A percentile compares a stretch with the other conserved stretches of the same genome.
Conservation (phyloP, 2,329 filamentous ascomycete genomes). For the Tothia fuscella region DNA sequence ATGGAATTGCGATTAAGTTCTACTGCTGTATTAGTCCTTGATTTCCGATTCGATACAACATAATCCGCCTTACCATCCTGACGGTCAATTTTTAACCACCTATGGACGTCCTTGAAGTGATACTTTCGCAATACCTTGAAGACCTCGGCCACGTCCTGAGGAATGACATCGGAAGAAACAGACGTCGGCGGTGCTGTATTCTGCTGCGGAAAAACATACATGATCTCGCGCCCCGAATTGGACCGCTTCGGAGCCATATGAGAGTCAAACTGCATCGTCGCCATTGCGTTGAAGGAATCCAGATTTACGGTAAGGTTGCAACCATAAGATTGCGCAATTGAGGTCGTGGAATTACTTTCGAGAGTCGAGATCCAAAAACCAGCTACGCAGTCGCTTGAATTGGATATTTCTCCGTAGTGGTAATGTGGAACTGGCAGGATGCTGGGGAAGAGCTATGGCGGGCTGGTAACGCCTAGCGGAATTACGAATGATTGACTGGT, state of each 20-base stretch:
- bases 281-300: background rate
- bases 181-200: background rate
- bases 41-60: too few species aligned
- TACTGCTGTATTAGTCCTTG: background rate
- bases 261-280: conserved; percentile 6
- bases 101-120: conserved; percentile 5
- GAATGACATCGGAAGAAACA: conserved; percentile 2
- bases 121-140: conserved; percentile 7
- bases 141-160: conserved; percentile 8
- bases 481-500: too few species aligned
- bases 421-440: too few species aligned
- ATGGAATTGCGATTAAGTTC: conserved; percentile 4
- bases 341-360: too few species aligned
- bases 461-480: too few species aligned
- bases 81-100: conserved; percentile 11
- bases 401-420: too few species aligned
- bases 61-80: conserved; percentile 6
- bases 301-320: too few species aligned
- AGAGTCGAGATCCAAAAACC: too few species aligned
- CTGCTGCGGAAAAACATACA: conserved; percentile 5
- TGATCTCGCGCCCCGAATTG: conserved; percentile 6
- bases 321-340: background rate
- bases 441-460: too few species aligned
- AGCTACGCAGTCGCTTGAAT: too few species aligned
- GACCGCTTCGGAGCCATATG: conserved; percentile 8